These are phyloP conservation scores for Cucurbita maxima DNA, from an alignment of 306 rosid genomes.

Conservation along the genomic window DNA sequence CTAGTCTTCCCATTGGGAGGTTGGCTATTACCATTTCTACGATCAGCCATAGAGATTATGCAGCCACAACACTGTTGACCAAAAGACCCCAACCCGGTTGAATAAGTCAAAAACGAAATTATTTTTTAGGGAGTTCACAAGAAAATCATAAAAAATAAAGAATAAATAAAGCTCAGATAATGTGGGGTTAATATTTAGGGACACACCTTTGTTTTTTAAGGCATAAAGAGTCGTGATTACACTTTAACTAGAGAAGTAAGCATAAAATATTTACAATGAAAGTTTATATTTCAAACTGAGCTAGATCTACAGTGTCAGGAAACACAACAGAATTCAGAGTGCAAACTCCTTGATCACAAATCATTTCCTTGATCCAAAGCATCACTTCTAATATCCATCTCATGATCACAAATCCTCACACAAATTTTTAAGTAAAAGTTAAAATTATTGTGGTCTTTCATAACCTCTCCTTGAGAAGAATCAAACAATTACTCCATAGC, in stretches of 20 bases:
- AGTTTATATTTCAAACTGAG: neutral
- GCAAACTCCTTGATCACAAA: neutral
- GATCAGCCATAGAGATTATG: conserved; percentile 47
- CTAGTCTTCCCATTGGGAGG: conserved; percentile 43
- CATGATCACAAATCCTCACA: neutral
- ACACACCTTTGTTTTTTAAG: neutral
- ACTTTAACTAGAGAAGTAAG: neutral
- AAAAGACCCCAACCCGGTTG: neutral
- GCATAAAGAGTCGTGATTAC: neutral
- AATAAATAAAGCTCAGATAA: neutral
- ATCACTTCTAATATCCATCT: neutral
- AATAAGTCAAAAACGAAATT: neutral
- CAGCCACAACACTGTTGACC: conserved; percentile 6
- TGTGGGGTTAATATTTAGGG: neutral
- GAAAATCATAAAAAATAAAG: neutral
- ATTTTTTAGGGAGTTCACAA: neutral
- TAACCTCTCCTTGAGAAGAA: neutral
- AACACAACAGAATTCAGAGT: neutral
- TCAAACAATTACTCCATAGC: neutral
- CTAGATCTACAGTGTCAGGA: neutral
- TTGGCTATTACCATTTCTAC: conserved; percentile 56
- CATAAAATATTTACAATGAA: neutral
- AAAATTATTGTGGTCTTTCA: neutral
- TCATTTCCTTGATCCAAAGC: neutral
- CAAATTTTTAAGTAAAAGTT: neutral